Evolutionary conservation across 495 filamentous ascomycete genomes (phyloP), one percentile per base, ranked within the genome.

Genomic region (Lasiosphaeria miniovina): DNA sequence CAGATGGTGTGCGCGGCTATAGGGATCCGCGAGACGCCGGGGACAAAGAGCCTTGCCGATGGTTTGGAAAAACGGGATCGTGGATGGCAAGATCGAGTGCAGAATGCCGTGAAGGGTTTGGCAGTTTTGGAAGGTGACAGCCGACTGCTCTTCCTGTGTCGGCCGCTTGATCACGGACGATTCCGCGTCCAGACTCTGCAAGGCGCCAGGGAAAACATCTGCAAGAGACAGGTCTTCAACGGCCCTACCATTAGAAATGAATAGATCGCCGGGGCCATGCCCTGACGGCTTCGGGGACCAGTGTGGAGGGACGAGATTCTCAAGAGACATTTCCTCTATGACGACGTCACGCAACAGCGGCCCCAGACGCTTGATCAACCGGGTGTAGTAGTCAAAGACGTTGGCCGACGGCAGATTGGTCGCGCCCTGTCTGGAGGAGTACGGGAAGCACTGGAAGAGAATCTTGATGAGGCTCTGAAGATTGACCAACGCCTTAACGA

Each of bases 11-110:
- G 90, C 82, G 83, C 74, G 81, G 72, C 64, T 80, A 81, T 68
- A 81, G 4, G 74, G 46, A 62, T 97, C 91, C 17, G 76, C 77
- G 55, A 80, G 82, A 31, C 90, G 83, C 60, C 90, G 89, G 36
- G 83, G 80, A 10, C 96, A 76, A 10, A 98, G 75, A 34, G 86
- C 82, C 69, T 90, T 93, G 6, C 90, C 93, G 38, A 98, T 77
- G 10, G 76, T 77, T 59, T 93, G 90, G 69, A 91, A 88, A 66
- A 95, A 91, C 4, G 85, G 83, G 11, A 87, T 84, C 36, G 91
- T 86, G 1, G 84, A 84, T 3, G 83, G 82, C 35, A 91, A 83
- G 24, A 93, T 75, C 40, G 89, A 85, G 61, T 86, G 87, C 10
- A 98, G 80, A 10, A 97, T 78, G 64, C 87, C 87, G 7, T 87